These are phyloP conservation scores for Kwoniella newhampshirensis DNA, from an alignment of 768 basidiomycete species.

Conservation along the genomic window DNA sequence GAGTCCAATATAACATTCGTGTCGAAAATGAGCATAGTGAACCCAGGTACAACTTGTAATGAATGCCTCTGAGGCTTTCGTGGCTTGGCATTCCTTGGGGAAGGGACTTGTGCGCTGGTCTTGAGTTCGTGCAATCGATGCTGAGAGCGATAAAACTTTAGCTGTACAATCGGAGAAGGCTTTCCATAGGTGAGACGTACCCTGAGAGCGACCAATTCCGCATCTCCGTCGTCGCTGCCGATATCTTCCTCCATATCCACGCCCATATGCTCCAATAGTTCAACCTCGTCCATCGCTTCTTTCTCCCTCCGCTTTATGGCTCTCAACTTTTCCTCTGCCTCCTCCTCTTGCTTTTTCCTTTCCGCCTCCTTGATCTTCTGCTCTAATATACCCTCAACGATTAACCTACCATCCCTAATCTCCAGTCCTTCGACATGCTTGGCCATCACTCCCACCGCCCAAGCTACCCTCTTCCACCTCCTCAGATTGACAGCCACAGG, in stretches of 20 bases:
- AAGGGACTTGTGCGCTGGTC: not conserved
- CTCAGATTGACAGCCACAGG: conserved; percentile 56
- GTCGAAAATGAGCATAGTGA: conserved; percentile 86
- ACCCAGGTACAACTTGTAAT: conserved; percentile 67
- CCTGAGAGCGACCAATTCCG: conserved; percentile 29
- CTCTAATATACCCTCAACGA: conserved; percentile 49
- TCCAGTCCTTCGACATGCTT: conserved; percentile 71
- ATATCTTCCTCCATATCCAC: conserved; percentile 68
- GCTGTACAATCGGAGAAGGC: not conserved
- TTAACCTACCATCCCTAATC: conserved; percentile 59
- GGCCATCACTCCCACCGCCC: conserved; percentile 68
- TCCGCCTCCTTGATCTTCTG: conserved; percentile 71
- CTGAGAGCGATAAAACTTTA: conserved; percentile 1
- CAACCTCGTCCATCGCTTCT: conserved; percentile 66
- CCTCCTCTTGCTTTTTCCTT: conserved; percentile 64
- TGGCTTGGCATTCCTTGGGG: not conserved
- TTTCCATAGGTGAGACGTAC: conserved; percentile 8
- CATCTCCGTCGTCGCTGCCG: conserved; percentile 25
- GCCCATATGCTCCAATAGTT: conserved; percentile 68
- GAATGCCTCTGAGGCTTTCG: conserved; percentile 19
- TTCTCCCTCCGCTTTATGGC: conserved; percentile 68
- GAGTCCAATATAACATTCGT: conserved; percentile 92
- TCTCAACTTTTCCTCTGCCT: conserved; percentile 67
- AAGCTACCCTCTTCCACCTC: conserved; percentile 74
- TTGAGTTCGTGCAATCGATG: conserved; percentile 16